A percentile compares a stretch with the other conserved stretches of the same genome.
phyloP scores from a whole-genome alignment of 106 monocot species.

The Alisma plantagoaquatica region DNA sequence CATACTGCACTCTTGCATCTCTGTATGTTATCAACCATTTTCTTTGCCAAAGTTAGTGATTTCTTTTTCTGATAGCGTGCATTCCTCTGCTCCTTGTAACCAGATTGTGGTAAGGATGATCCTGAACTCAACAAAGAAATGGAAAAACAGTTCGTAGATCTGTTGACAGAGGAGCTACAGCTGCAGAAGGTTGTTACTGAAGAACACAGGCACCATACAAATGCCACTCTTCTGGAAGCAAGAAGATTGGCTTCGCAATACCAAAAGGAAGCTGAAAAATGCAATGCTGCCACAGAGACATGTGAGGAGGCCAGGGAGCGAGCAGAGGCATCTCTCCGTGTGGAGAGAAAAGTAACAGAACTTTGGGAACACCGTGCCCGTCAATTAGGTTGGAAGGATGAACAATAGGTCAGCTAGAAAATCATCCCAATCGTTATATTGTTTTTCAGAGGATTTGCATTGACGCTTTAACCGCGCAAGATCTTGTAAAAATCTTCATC shows the following conservation, averaged over 20 bases:
- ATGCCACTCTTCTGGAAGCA: slow-evolving; percentile 57
- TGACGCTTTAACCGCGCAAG: too few species aligned
- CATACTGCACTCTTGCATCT: too few species aligned
- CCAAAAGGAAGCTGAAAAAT: slow-evolving; percentile 75
- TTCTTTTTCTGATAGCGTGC: too few species aligned
- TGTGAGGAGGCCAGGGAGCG: slow-evolving; percentile 78
- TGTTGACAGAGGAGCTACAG: slow-evolving; percentile 70
- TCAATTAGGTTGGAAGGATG: slow-evolving; percentile 53
- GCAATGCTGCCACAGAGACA: slow-evolving; percentile 78
- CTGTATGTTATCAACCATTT: too few species aligned
- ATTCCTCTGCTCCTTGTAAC: too few species aligned
- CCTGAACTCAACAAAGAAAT: slow-evolving; percentile 78
- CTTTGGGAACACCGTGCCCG: slow-evolving; percentile 70
- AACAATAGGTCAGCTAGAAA: too few species aligned
- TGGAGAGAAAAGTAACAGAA: slow-evolving; percentile 55
- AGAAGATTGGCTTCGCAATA: slow-evolving; percentile 71
- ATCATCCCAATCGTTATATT: too few species aligned
- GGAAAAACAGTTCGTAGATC: slow-evolving; percentile 69
- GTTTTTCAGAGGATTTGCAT: too few species aligned
- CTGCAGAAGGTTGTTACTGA: slow-evolving; percentile 55
- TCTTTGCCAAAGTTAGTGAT: too few species aligned
- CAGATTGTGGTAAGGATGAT: slow-evolving; percentile 84
- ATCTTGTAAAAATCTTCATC: too few species aligned
- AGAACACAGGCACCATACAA: slow-evolving; percentile 62
- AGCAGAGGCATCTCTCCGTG: slow-evolving; percentile 40